A percentile compares a stretch with the other conserved stretches of the same genome.
Conservation (phyloP, 2,329 filamentous ascomycete species). For the Talaromyces sp. region DNA sequence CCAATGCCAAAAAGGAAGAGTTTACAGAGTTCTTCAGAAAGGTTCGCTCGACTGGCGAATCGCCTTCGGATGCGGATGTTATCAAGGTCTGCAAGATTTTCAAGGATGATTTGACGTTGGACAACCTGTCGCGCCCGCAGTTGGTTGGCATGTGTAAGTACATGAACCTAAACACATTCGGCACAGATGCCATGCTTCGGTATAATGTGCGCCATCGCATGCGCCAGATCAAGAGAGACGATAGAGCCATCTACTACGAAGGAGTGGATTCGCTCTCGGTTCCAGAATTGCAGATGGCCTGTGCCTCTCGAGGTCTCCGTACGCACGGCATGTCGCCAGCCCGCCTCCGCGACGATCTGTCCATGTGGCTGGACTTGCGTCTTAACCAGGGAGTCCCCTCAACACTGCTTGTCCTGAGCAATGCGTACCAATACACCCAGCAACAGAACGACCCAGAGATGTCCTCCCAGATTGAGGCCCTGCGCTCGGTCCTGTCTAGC, state of each 20-base stretch:
- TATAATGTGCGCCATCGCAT: conserved; percentile 97
- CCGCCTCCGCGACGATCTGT: conserved; percentile 79
- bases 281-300: conserved; percentile 84
- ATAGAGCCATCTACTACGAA: conserved; percentile 88
- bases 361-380: conserved; percentile 90
- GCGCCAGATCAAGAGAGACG: conserved; percentile 98
- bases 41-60: conserved; percentile 83
- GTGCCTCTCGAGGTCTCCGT: conserved; percentile 83
- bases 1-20: conserved; percentile 84
- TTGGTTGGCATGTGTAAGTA: conserved; percentile 97
- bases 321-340: conserved; percentile 89
- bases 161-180: conserved; percentile 95
- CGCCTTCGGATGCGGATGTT: conserved; percentile 81
- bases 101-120: conserved; percentile 92
- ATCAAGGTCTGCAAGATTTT: conserved; percentile 99
- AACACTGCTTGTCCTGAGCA: conserved; percentile 89
- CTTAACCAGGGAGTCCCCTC: conserved; percentile 94
- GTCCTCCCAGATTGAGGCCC: conserved; percentile 82
- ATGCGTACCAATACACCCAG: conserved; percentile 90
- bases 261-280: conserved; percentile 92
- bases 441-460: conserved; percentile 73
- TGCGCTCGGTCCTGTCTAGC: conserved; percentile 85
- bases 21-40: conserved; percentile 98
- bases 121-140: conserved; percentile 94
- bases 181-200: conserved; percentile 94